Evolutionary conservation across 371 early-diverging fungal species (phyloP), one percentile per base, ranked within the genome.

Genomic region (Chytridium lagenaria): DNA sequence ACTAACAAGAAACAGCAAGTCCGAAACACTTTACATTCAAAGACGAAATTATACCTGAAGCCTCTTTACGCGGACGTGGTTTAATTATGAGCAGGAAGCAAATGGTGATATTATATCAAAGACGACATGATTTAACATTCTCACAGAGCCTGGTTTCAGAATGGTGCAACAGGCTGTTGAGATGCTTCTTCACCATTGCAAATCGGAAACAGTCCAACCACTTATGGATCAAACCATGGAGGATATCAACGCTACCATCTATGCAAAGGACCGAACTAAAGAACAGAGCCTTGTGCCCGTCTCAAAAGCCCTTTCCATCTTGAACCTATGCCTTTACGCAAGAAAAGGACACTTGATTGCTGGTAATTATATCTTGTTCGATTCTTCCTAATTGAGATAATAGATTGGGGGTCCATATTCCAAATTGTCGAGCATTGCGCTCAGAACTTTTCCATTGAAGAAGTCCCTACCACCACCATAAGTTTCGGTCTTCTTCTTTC

Each of bases 11-110:
- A 16, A 16, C n/a, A 73, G 70, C 75, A 75, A 70, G 75, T 75
- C 31, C 64, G 67, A 23, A 61, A 70, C 59, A 70, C 66, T 10
- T 49, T 77, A 15, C 74, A 77, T 70, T 70, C 74, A 19, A 40
- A 67, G 19, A 44, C 74, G 16, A 67, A 10, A 34, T 59, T n/a
- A 36, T 59, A 23, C 1, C 26, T 68, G 33, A 38, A 36, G n/a
- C 69, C 40, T 5, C n/a, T n/a, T n/a, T n/a, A n/a, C n/a, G n/a
- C n/a, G n/a, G n/a, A n/a, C n/a, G n/a, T n/a, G n/a, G n/a, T 38
- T 66, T 30, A 2, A 66, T n/a, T 28, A 61, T 28, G 23, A 33
- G 16, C 37, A 33, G 34, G 23, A 16, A 5, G 7, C 31, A 37
- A 26, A 38, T 34, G 66, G 5, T 66, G 44, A 66, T 16, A 28